These are phyloP conservation scores for Entomortierella chlamydospora DNA, from an alignment of 192 early-diverging fungal species.

Conservation along the genomic window DNA sequence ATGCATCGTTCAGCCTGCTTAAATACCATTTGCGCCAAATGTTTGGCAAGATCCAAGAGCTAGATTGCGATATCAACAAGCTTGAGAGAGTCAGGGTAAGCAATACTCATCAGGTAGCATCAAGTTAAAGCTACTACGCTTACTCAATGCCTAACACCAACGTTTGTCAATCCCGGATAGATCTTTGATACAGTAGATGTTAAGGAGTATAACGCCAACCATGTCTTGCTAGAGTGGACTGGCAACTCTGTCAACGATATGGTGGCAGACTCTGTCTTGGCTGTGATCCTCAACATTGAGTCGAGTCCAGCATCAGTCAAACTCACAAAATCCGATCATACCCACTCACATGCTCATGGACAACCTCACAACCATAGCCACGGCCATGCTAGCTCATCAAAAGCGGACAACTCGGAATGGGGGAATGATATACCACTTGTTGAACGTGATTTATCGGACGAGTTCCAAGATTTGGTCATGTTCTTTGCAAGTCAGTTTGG, in stretches of 20 bases:
- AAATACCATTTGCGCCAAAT: slow-evolving; percentile 93
- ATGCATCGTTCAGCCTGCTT: slow-evolving; percentile 82
- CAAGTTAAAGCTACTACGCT: background rate
- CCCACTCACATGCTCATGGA: slow-evolving; percentile 39
- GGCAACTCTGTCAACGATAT: slow-evolving; percentile 94
- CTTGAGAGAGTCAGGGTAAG: slow-evolving; percentile 48
- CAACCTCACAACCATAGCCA: slow-evolving; percentile 15
- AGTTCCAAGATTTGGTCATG: slow-evolving; percentile 50
- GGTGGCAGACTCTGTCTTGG: slow-evolving; percentile 94
- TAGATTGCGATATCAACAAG: slow-evolving; percentile 47
- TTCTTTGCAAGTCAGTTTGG: slow-evolving; percentile 49
- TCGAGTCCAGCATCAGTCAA: slow-evolving; percentile 92
- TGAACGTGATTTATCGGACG: slow-evolving; percentile 23
- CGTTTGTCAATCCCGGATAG: background rate
- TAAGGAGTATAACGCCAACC: slow-evolving; percentile 64
- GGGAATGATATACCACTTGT: slow-evolving; percentile 9
- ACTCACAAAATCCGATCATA: slow-evolving; percentile 47
- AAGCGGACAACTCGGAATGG: background rate
- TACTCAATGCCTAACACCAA: background rate
- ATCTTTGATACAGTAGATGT: slow-evolving; percentile 79
- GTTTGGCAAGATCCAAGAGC: slow-evolving; percentile 82
- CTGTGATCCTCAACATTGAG: slow-evolving; percentile 87
- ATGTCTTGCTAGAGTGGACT: slow-evolving; percentile 90
- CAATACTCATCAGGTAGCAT: background rate
- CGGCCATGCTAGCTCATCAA: background rate